Base-by-base conservation (phyloP, 2,329 filamentous ascomycete species). In the Apiospora koreana region DNA sequence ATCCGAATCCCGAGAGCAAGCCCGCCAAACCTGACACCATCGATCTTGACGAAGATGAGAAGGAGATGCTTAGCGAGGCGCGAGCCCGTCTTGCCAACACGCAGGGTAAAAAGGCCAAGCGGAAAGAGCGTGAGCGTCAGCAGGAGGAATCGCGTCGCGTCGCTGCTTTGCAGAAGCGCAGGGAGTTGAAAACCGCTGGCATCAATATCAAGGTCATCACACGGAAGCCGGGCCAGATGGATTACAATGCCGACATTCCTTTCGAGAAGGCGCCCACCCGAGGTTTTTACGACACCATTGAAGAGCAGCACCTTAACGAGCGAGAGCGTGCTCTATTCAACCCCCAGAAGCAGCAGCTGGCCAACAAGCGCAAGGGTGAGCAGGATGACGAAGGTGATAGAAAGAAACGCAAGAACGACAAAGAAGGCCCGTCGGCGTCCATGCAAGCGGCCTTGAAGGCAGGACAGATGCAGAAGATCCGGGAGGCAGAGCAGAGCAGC, bases 31-130 rank as follows among this genome's bases (percentile, higher is more conserved):
- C 96, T 48, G 96, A 99, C 81, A 98, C 96, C 7, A 96, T 99
- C 79, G 96, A 99, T 82, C 90, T 99, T 77, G 96, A 99, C 79
- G 96, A 99, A 80, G 96, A 99, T 79, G 96, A 99, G 82, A 98
- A 99, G 85, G 96, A 99, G 83, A 99, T 99, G 96, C 83, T 99
- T 78, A 98, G 95, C 80, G 96, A 99, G 84, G 96, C 96, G 75
- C 93, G 96, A 79, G 96, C 96, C 69, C 94, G 96, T 83, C 85
- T 99, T 74, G 96, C 96, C 73, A 99, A 99, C 78, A 98, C 96
- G 14, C 96, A 98, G 82, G 96, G 96, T 80, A 99, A 99, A 84
- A 99, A 99, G 85, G 96, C 96, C 8, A 99, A 99, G 86, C 87
- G 96, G 75, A 99, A 99, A 86, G 96, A 96, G 43, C 90, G 96